Conservation (phyloP, 1,139 yeast species). For the Lodderomyces metapsilosis region DNA sequence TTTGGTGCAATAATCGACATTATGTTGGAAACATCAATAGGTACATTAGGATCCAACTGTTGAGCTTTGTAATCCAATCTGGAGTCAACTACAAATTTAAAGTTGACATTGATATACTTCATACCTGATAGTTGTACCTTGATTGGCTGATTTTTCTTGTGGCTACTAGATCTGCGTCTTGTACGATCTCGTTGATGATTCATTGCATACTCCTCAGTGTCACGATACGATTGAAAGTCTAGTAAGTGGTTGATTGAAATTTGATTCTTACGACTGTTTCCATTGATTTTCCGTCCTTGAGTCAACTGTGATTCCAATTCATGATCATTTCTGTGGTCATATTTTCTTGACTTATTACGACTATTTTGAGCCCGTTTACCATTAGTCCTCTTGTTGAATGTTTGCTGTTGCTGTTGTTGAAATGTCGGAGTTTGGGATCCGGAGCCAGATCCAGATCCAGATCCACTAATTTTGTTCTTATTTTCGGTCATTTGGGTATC, state of each 20-base stretch:
- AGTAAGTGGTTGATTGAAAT: constrained; percentile 63
- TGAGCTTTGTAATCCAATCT: constrained; percentile 56
- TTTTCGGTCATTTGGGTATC: constrained; percentile 2
- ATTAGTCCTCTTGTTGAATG: constrained; percentile 1
- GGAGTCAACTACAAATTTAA: constrained; percentile 74
- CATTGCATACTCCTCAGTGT: constrained; percentile 46
- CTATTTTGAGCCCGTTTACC: constrained; percentile 3
- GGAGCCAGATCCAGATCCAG: background rate
- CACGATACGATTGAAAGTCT: constrained; percentile 54
- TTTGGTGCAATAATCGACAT: constrained; percentile 71
- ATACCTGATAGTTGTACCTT: constrained; percentile 59
- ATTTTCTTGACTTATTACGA: constrained; percentile 6
- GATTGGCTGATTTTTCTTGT: constrained; percentile 10
- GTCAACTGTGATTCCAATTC: constrained; percentile 15
- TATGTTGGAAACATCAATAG: constrained; percentile 61
- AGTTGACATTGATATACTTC: constrained; percentile 79
- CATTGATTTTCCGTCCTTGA: constrained; percentile 16
- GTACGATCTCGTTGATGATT: constrained; percentile 14
- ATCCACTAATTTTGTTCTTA: constrained; percentile 1
- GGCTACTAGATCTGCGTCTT: constrained; percentile 19
- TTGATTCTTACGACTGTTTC: constrained; percentile 48
- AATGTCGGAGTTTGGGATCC: background rate
- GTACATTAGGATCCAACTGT: constrained; percentile 69
- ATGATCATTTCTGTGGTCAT: constrained; percentile 7
- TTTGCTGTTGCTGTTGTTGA: constrained; percentile 5